These are phyloP conservation scores for Limonium bicolor DNA, from an alignment of 148 eudicot species.

Conservation along the genomic window DNA sequence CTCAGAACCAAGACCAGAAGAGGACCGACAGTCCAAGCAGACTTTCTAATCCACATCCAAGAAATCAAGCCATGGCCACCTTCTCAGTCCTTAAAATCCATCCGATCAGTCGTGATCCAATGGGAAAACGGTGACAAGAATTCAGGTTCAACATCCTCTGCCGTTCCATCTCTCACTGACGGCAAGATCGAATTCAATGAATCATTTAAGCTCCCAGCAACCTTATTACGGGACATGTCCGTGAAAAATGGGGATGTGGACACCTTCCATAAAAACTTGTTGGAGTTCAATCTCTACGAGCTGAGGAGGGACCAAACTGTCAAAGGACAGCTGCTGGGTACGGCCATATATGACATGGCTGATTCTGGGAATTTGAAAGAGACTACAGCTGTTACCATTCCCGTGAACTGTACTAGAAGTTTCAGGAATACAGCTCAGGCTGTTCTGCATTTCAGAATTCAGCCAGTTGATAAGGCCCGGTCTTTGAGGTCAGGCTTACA, in stretches of 20 bases:
- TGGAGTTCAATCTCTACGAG: slow-evolving; percentile 84
- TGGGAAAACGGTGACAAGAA: slow-evolving; percentile 69
- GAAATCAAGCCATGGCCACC: slow-evolving; percentile 99
- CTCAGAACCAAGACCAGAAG: slow-evolving; percentile 44
- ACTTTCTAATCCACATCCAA: slow-evolving; percentile 44
- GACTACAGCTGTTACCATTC: slow-evolving; percentile 21
- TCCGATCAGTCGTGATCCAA: slow-evolving; percentile 60
- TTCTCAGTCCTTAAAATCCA: slow-evolving; percentile 55
- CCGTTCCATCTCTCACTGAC: slow-evolving; percentile 49
- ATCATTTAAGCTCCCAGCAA: slow-evolving; percentile 46
- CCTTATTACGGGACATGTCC: slow-evolving; percentile 37
- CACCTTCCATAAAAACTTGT: slow-evolving; percentile 47
- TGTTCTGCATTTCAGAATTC: slow-evolving; percentile 42
- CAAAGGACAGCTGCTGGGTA: slow-evolving; percentile 70
- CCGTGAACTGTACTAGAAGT: slow-evolving; percentile 62
- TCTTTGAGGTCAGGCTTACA: slow-evolving; percentile 32
- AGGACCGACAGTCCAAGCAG: slow-evolving; percentile 51
- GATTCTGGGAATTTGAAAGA: slow-evolving; percentile 56
- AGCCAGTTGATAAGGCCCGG: slow-evolving; percentile 41
- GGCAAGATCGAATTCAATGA: slow-evolving; percentile 77
- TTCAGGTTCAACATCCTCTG: slow-evolving; percentile 56
- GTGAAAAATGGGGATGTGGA: slow-evolving; percentile 40
- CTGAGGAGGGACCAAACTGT: slow-evolving; percentile 63
- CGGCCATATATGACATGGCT: slow-evolving; percentile 64
- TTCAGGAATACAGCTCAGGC: slow-evolving; percentile 63